phyloP scores from a whole-genome alignment of 306 rosid species.

The Pachyrhizus erosus region DNA sequence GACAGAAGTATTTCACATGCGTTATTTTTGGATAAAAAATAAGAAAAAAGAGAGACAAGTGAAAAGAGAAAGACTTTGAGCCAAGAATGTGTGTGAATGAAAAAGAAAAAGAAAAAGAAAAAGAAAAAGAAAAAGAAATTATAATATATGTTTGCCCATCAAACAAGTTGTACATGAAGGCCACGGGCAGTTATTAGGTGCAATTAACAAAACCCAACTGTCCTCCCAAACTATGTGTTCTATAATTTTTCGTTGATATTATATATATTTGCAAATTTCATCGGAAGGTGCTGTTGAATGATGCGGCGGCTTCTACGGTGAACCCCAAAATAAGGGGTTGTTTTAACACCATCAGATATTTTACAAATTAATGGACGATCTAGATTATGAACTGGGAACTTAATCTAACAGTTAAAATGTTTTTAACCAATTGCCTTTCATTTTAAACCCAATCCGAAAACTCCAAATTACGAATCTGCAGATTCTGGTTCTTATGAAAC shows the following conservation, averaged over 20 bases:
- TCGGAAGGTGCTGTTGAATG: neutral
- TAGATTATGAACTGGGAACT: too few species aligned
- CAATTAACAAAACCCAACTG: slow-evolving; percentile 37
- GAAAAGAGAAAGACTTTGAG: neutral
- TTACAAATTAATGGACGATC: too few species aligned
- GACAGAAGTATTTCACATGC: neutral
- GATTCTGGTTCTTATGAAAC: too few species aligned
- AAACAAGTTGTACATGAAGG: neutral
- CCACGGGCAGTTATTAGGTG: neutral
- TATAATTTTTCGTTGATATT: neutral
- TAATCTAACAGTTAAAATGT: too few species aligned
- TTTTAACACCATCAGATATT: too few species aligned
- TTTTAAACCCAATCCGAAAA: too few species aligned
- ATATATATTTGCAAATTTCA: neutral
- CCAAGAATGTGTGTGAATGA: neutral
- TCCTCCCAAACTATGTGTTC: neutral
- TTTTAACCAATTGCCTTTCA: too few species aligned
- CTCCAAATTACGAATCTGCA: too few species aligned
- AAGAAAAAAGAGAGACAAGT: neutral
- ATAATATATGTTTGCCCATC: neutral
- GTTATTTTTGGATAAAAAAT: neutral
- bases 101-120: too few species aligned
- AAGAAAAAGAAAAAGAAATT: neutral
- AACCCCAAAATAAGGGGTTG: too few species aligned
- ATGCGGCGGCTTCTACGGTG: too few species aligned